These are phyloP conservation scores for Brassica napus DNA, from an alignment of 345 rosid genomes.

Conservation along the genomic window Da-Ae NC_063452.1:40719001-40719500, in stretches of 20 bases:
- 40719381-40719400: conserved; percentile 40
- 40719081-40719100: not conserved
- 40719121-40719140: not conserved
- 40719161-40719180: not conserved
- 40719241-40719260: conserved; percentile 41
- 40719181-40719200: conserved; percentile 29
- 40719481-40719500: conserved; percentile 55
- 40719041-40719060: conserved; percentile 39
- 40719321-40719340: conserved; percentile 40
- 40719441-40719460: conserved; percentile 35
- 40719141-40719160: not conserved
- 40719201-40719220: conserved; percentile 33
- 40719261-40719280: conserved; percentile 36
- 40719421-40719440: conserved; percentile 29
- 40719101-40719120: conserved; percentile 2
- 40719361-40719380: conserved; percentile 40
- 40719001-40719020: conserved; percentile 37
- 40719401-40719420: conserved; percentile 8
- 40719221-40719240: conserved; percentile 41
- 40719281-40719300: conserved; percentile 33
- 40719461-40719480: conserved; percentile 31
- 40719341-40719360: conserved; percentile 42
- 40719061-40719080: not conserved
- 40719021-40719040: conserved; percentile 38
- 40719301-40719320: conserved; percentile 28